phyloP scores from a whole-genome alignment of 2,329 filamentous ascomycete species.

The Camillea tinctor region DNA sequence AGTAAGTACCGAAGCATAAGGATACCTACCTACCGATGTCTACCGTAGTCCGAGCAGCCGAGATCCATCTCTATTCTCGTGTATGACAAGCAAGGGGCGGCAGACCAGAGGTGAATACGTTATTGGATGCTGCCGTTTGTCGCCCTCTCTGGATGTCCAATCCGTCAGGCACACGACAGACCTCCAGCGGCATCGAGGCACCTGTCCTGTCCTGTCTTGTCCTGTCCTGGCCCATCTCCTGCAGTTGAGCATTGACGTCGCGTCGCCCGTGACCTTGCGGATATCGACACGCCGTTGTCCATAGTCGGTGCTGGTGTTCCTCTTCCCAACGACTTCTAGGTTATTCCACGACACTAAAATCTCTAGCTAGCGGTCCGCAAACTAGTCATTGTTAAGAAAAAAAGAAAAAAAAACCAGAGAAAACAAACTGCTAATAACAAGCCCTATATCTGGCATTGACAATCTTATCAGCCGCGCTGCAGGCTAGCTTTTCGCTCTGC shows the following conservation, averaged over 20 bases:
- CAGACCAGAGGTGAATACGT: constrained; percentile 19
- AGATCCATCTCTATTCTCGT: constrained; percentile 16
- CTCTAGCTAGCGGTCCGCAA: constrained; percentile 16
- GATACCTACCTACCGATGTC: neutral
- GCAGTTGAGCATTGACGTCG: constrained; percentile 9
- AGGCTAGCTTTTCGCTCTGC: constrained; percentile 18
- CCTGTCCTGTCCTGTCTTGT: constrained; percentile 9
- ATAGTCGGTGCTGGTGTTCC: constrained; percentile 6
- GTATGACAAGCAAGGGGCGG: constrained; percentile 19
- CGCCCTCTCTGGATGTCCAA: constrained; percentile 22
- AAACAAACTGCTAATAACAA: no score
- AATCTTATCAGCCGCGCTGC: constrained; percentile 18
- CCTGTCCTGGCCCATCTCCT: neutral
- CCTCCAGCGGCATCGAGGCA: constrained; percentile 25
- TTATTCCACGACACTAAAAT: constrained; percentile 13
- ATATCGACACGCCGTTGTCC: constrained; percentile 29
- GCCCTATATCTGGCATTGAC: neutral
- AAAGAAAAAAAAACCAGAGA: no score
- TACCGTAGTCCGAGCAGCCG: neutral
- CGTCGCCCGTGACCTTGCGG: constrained; percentile 8
- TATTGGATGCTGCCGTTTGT: constrained; percentile 32
- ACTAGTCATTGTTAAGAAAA: constrained; percentile 9
- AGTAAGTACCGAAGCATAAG: neutral
- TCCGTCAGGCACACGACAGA: constrained; percentile 30
- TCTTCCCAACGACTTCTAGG: constrained; percentile 8